Conservation (phyloP, 129 eudicot genomes). For the Centaurea solstitialis region DNA sequence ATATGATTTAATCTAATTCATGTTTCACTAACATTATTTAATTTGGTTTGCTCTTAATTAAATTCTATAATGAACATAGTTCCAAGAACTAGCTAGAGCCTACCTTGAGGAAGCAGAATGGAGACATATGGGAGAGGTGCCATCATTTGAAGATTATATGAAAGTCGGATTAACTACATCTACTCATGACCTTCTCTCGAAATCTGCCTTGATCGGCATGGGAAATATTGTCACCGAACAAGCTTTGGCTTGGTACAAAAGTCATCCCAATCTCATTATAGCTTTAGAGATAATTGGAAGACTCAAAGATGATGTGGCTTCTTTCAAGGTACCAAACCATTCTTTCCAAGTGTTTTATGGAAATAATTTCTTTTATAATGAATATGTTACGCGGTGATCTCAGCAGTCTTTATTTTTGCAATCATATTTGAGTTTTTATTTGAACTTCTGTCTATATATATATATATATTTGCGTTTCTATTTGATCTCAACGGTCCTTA, state of each 20-base stretch:
- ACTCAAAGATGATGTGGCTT: neutral
- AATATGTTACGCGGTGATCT: too few species aligned
- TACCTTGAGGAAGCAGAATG: constrained; percentile 30
- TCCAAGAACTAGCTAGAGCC: constrained; percentile 3
- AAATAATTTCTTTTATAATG: too few species aligned
- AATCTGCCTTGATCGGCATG: neutral
- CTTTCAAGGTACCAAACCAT: neutral
- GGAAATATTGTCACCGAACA: neutral
- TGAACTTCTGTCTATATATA: too few species aligned
- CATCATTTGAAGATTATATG: constrained; percentile 1
- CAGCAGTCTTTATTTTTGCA: too few species aligned
- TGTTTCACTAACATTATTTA: neutral
- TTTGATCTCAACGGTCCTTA: too few species aligned
- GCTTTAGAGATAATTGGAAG: neutral
- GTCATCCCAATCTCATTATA: neutral
- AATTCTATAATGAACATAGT: neutral
- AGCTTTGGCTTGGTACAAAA: neutral
- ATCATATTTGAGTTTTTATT: too few species aligned
- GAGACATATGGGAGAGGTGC: neutral
- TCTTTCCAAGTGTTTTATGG: too few species aligned
- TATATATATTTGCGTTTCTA: too few species aligned
- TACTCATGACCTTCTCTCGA: neutral
- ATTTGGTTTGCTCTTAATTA: too few species aligned
- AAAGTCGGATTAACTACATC: neutral
- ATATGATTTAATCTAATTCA: too few species aligned